Evolutionary conservation across 2,329 filamentous ascomycete genomes (phyloP).

Genomic region (Reticulascus tulasneorum): DNA sequence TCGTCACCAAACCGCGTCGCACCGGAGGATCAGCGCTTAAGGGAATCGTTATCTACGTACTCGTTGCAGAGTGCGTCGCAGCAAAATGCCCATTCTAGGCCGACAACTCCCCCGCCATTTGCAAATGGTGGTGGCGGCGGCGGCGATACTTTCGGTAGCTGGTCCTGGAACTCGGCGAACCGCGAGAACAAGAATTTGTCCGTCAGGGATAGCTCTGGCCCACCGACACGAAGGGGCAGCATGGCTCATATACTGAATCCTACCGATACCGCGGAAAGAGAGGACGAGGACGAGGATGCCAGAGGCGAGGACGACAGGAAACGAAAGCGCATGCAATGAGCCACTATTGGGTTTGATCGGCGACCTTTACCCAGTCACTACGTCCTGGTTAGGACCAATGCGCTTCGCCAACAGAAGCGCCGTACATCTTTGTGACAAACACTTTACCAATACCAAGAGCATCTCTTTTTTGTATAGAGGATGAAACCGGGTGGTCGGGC

Average conservation of each 20-base stretch:
- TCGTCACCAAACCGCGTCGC: constrained; percentile 48
- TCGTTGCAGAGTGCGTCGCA: constrained; percentile 44
- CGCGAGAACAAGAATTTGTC: constrained; percentile 47
- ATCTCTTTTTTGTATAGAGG: constrained; percentile 8
- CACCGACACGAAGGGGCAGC: constrained; percentile 54
- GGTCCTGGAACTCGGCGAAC: constrained; percentile 52
- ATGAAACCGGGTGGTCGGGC: constrained; percentile 1
- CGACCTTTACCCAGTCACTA: too few relatives aligned
- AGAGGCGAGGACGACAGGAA: constrained; percentile 58
- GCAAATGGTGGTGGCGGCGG: constrained; percentile 37
- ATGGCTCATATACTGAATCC: constrained; percentile 63
- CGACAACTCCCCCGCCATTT: constrained; percentile 50
- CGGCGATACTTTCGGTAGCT: constrained; percentile 46
- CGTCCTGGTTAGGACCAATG: not conserved
- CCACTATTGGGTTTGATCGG: too few relatives aligned
- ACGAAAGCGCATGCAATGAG: constrained; percentile 54
- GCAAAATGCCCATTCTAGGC: constrained; percentile 42
- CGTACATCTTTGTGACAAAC: constrained; percentile 10
- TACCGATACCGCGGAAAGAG: constrained; percentile 51
- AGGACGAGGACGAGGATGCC: constrained; percentile 52
- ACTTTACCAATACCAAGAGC: constrained; percentile 4
- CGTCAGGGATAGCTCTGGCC: constrained; percentile 52
- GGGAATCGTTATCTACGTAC: constrained; percentile 54
- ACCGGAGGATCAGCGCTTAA: constrained; percentile 50
- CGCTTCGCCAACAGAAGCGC: not conserved